phyloP scores from a whole-genome alignment of 1,284 basidiomycete genomes.

The Heterobasidion occidentale region DNA sequence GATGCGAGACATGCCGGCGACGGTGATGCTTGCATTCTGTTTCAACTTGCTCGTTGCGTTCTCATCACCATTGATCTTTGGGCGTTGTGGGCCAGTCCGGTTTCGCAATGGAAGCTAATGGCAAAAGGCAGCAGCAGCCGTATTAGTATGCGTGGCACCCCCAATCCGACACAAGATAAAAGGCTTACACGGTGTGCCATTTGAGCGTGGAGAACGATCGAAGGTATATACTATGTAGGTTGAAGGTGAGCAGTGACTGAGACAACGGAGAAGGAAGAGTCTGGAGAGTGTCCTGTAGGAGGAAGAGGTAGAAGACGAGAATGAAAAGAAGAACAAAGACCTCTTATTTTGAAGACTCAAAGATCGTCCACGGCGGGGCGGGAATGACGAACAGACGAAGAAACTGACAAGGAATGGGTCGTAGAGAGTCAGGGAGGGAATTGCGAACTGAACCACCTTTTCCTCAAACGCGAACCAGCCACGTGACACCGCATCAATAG shows the following conservation, averaged over 20 bases:
- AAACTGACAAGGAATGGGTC: conserved; percentile 1
- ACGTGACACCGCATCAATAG: conserved; percentile 16
- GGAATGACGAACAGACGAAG: conserved; percentile 2
- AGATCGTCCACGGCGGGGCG: not conserved
- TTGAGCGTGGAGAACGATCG: conserved; percentile 3
- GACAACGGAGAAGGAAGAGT: not conserved
- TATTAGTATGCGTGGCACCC: conserved; percentile 9
- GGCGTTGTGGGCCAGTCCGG: conserved; percentile 37
- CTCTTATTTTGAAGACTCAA: not conserved
- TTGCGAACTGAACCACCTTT: conserved; percentile 2
- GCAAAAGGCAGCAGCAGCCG: not conserved
- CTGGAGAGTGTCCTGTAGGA: conserved; percentile 5
- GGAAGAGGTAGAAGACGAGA: conserved; percentile 7
- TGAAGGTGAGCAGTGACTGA: conserved; percentile 7
- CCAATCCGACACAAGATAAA: not conserved
- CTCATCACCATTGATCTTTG: conserved; percentile 55
- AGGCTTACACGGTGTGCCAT: conserved; percentile 14
- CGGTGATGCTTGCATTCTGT: conserved; percentile 40
- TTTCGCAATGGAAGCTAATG: conserved; percentile 30
- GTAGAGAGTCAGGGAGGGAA: conserved; percentile 1
- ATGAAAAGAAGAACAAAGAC: conserved; percentile 5
- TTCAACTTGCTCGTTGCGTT: conserved; percentile 62
- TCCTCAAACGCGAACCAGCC: conserved; percentile 8
- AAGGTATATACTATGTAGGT: conserved; percentile 10
- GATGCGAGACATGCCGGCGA: conserved; percentile 23